These are phyloP conservation scores for Hansenula sp. DNA, from an alignment of 1,139 yeast genomes.

Conservation along the genomic window DNA sequence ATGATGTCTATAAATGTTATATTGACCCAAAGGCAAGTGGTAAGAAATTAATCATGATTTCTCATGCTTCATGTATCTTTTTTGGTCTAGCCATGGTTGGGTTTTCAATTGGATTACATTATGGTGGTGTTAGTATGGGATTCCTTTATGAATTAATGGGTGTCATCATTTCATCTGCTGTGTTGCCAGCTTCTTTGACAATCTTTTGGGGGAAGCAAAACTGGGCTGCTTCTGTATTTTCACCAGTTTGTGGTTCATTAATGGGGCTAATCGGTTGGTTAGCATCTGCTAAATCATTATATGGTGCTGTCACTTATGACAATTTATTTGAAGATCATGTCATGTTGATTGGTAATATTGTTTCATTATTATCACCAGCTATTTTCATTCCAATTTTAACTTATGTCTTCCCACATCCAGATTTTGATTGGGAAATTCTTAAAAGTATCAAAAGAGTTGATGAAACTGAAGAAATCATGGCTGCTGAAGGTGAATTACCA, in stretches of 20 bases:
- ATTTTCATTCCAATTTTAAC: conserved; percentile 68
- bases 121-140: conserved; percentile 84
- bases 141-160: conserved; percentile 86
- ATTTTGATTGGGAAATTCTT: conserved; percentile 69
- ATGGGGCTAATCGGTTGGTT: conserved; percentile 68
- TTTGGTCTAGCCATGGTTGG: conserved; percentile 76
- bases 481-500: conserved; percentile 29
- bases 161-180: conserved; percentile 81
- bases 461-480: conserved; percentile 58
- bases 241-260: conserved; percentile 61
- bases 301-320: conserved; percentile 51
- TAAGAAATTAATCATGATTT: conserved; percentile 59
- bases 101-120: conserved; percentile 74
- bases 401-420: conserved; percentile 56
- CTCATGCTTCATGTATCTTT: conserved; percentile 61
- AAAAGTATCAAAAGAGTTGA: conserved; percentile 58
- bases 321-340: conserved; percentile 76
- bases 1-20: conserved; percentile 79
- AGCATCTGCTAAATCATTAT: conserved; percentile 50
- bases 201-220: conserved; percentile 69
- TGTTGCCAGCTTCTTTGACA: conserved; percentile 70
- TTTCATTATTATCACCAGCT: conserved; percentile 74
- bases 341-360: conserved; percentile 83
- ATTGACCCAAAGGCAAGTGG: conserved; percentile 76
- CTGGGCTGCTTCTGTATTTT: conserved; percentile 50